phyloP scores from a whole-genome alignment of 129 eudicot species.

The Pittosporum tobira region DNA sequence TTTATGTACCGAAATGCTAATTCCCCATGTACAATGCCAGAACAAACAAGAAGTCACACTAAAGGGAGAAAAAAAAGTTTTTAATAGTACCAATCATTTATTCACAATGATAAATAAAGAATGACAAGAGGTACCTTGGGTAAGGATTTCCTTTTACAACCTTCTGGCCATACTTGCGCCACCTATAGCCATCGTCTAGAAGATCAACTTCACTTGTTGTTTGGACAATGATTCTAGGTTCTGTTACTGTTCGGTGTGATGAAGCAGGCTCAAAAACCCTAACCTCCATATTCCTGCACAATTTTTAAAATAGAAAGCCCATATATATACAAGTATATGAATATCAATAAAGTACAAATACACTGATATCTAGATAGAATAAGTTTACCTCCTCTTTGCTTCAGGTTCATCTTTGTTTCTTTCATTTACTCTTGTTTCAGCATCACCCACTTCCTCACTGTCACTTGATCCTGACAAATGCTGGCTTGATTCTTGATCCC shows the following conservation, averaged over 20 bases:
- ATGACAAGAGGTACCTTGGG: constrained; percentile 52
- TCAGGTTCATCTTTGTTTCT: constrained; percentile 67
- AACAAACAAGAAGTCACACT: no score
- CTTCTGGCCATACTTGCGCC: constrained; percentile 97
- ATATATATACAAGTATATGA: constrained; percentile 7
- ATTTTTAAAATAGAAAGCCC: constrained; percentile 1
- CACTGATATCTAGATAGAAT: background rate
- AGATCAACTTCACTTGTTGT: constrained; percentile 97
- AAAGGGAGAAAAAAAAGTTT: no score
- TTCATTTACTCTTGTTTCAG: constrained; percentile 47
- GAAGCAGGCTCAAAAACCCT: constrained; percentile 51
- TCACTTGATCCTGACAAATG: constrained; percentile 70
- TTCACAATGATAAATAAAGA: background rate
- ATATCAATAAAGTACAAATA: background rate
- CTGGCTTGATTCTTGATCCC: constrained; percentile 74
- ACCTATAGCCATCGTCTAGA: constrained; percentile 88
- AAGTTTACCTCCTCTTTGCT: constrained; percentile 67
- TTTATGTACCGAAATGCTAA: no score
- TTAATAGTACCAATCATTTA: background rate
- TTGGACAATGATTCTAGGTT: constrained; percentile 88
- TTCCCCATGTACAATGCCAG: no score
- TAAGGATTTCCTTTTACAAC: constrained; percentile 94
- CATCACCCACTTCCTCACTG: constrained; percentile 68
- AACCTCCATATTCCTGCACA: constrained; percentile 56
- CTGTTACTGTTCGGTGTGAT: constrained; percentile 65